These are phyloP conservation scores for Hypomontagnella submonticulosa DNA, from an alignment of 495 filamentous ascomycete genomes.

Conservation along the genomic window DNA sequence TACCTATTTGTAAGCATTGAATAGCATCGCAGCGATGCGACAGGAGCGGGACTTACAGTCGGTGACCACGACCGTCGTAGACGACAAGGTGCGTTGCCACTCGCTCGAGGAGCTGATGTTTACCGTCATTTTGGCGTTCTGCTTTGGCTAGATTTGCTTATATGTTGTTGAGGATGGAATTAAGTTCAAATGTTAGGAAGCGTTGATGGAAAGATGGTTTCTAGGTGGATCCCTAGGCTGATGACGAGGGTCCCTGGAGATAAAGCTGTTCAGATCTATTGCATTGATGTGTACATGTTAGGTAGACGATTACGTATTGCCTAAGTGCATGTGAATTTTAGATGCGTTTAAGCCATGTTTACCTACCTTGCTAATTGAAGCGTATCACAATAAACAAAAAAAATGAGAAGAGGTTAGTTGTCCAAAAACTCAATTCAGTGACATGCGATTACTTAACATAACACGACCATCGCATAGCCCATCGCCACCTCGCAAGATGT, in stretches of 20 bases:
- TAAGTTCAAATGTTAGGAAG: slow-evolving; percentile 8
- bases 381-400: too few species aligned
- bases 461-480: too few species aligned
- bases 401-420: too few species aligned
- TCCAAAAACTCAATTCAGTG: too few species aligned
- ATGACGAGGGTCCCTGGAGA: slow-evolving; percentile 30
- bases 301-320: too few species aligned
- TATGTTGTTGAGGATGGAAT: slow-evolving; percentile 16
- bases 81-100: slow-evolving; percentile 55
- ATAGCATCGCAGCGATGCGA: slow-evolving; percentile 17
- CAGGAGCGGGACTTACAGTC: slow-evolving; percentile 56
- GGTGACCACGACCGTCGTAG: slow-evolving; percentile 56
- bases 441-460: too few species aligned
- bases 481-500: too few species aligned
- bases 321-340: too few species aligned
- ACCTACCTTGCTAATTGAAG: too few species aligned
- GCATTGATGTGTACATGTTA: neutral
- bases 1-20: slow-evolving; percentile 34
- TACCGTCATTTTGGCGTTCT: slow-evolving; percentile 43
- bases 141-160: neutral
- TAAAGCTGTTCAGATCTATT: slow-evolving; percentile 48
- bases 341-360: neutral
- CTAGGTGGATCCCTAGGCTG: slow-evolving; percentile 22
- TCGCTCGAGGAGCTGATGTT: slow-evolving; percentile 55
- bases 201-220: slow-evolving; percentile 21